A percentile compares a stretch with the other conserved stretches of the same genome.
phyloP scores from a whole-genome alignment of 2,329 filamentous ascomycete species.

The Botryotinia convoluta region DNA sequence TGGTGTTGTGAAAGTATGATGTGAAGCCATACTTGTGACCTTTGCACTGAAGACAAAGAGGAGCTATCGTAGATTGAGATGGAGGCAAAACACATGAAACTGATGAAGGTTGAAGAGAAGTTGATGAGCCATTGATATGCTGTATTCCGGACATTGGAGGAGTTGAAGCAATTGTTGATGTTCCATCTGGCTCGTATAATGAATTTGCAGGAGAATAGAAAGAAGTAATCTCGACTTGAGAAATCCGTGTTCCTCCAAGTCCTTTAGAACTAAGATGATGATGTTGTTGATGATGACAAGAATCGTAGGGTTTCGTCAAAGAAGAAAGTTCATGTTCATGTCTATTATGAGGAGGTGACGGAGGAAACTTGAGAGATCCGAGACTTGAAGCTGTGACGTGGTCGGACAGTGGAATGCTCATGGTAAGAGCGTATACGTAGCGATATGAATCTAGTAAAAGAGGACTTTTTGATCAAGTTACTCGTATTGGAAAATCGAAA shows the following conservation, averaged over 20 bases:
- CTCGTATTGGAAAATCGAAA: background rate
- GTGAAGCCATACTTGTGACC: conserved; percentile 32
- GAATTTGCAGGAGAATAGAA: conserved; percentile 16
- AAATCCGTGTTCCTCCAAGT: background rate
- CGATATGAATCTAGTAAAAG: background rate
- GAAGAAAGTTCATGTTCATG: conserved; percentile 11
- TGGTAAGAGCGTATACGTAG: conserved; percentile 4
- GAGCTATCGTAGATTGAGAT: background rate
- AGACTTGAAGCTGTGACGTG: background rate
- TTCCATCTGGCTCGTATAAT: conserved; percentile 12
- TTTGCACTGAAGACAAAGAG: conserved; percentile 29
- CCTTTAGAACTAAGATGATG: background rate
- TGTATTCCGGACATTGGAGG: conserved; percentile 9
- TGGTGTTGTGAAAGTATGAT: conserved; percentile 33
- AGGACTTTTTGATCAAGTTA: background rate
- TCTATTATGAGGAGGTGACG: conserved; percentile 6
- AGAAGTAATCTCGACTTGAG: conserved; percentile 3
- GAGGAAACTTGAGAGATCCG: conserved; percentile 12
- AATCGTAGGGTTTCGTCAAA: conserved; percentile 1
- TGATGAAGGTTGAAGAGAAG: background rate
- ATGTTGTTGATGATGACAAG: background rate
- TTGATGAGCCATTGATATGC: background rate
- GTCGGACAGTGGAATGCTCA: conserved; percentile 15
- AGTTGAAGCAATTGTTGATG: background rate
- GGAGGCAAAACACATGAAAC: background rate